phyloP scores from a whole-genome alignment of 1,139 yeast species.

The Suhomyces ambrosiae region DNA sequence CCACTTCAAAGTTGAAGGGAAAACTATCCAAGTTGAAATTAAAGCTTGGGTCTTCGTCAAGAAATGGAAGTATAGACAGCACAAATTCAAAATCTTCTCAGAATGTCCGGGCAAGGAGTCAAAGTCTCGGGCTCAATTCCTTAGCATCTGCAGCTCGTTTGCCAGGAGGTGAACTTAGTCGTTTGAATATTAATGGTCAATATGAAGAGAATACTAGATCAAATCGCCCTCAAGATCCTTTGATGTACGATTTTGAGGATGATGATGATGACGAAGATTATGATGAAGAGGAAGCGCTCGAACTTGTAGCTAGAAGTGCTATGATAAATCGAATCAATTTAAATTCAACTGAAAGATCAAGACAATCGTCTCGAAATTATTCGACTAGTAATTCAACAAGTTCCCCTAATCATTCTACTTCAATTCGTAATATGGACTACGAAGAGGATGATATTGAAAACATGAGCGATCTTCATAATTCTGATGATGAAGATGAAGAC shows the following conservation, averaged over 20 bases:
- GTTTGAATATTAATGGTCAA: conserved; percentile 10
- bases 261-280: conserved; percentile 17
- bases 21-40: conserved; percentile 25
- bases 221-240: neutral
- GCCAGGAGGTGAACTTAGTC: conserved; percentile 9
- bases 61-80: conserved; percentile 1
- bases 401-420: neutral
- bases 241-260: conserved; percentile 7
- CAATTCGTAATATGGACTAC: conserved; percentile 21
- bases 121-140: conserved; percentile 4
- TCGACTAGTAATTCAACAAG: neutral
- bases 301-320: conserved; percentile 12
- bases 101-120: conserved; percentile 4
- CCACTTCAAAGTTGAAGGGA: conserved; percentile 21
- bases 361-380: neutral
- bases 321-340: neutral
- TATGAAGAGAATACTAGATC: conserved; percentile 4
- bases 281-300: conserved; percentile 18
- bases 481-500: conserved; percentile 41
- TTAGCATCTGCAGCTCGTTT: conserved; percentile 6
- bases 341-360: neutral
- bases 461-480: conserved; percentile 37
- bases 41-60: conserved; percentile 13
- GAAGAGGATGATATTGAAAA: conserved; percentile 35
- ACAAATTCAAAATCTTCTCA: neutral